Percentiles rank a stretch among this genome's conserved stretches.
These are phyloP conservation scores for Lepidopterella palustris DNA, from an alignment of 495 filamentous ascomycete genomes.

Conservation along the genomic window DNA sequence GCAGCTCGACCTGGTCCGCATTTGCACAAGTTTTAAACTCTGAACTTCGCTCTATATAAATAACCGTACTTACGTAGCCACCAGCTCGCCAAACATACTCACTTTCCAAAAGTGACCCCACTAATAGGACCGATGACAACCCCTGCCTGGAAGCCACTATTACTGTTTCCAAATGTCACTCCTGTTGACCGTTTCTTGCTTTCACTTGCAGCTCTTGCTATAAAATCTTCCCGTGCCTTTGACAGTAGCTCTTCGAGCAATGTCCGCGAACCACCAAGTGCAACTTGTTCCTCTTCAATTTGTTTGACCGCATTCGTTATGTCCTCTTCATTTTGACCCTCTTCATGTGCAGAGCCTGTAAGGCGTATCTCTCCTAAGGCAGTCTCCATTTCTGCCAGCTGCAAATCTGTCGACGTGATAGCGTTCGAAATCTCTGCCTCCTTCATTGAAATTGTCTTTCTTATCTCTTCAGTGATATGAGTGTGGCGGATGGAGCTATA, in stretches of 20 bases:
- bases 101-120: conserved; percentile 10
- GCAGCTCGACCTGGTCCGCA: too few species aligned
- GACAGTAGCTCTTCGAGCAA: conserved; percentile 35
- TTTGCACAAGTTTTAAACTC: too few species aligned
- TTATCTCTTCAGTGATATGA: conserved; percentile 31
- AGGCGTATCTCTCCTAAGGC: conserved; percentile 32
- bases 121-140: conserved; percentile 6
- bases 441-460: conserved; percentile 31
- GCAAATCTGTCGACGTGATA: conserved; percentile 31
- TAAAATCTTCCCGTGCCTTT: conserved; percentile 31
- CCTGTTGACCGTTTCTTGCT: conserved; percentile 1
- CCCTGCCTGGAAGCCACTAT: conserved; percentile 7
- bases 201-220: conserved; percentile 9
- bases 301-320: conserved; percentile 27
- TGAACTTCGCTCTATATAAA: too few species aligned
- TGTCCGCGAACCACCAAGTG: conserved; percentile 30
- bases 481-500: conserved; percentile 34
- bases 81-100: conserved; percentile 2
- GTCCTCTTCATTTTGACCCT: conserved; percentile 29
- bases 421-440: conserved; percentile 29
- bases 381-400: conserved; percentile 30
- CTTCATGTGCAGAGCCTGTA: conserved; percentile 24
- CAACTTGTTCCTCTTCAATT: conserved; percentile 33
- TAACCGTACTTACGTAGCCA: too few species aligned
- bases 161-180: conserved; percentile 9